These are phyloP conservation scores for Alternaria burnsii DNA, from an alignment of 2,329 filamentous ascomycete species.

Conservation along the genomic window DNA sequence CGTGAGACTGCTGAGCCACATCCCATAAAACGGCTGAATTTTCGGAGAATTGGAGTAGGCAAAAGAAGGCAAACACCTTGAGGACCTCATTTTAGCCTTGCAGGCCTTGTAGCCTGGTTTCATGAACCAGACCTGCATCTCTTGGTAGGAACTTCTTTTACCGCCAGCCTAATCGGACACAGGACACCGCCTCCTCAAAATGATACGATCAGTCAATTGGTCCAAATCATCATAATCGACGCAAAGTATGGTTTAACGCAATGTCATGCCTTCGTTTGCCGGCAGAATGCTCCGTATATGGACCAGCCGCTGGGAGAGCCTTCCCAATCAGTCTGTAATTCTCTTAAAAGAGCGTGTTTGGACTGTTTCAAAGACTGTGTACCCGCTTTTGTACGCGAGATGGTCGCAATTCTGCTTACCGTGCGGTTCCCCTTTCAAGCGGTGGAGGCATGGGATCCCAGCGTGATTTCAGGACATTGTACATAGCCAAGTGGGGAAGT, in stretches of 20 bases:
- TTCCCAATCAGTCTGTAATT: not conserved
- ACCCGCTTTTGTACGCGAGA: not conserved
- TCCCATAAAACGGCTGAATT: fast-evolving
- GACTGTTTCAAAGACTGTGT: not conserved
- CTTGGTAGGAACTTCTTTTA: not conserved
- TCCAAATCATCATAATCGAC: not conserved
- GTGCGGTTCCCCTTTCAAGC: not conserved
- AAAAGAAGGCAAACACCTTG: not conserved
- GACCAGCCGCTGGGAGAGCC: not conserved
- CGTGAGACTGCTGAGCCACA: not conserved
- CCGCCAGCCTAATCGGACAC: not conserved
- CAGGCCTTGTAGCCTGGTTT: not conserved
- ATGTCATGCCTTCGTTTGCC: not conserved
- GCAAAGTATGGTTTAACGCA: not conserved
- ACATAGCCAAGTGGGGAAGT: not conserved
- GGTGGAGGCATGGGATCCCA: not conserved
- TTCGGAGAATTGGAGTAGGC: not conserved
- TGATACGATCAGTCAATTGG: not conserved
- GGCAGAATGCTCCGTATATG: not conserved
- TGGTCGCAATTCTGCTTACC: not conserved
- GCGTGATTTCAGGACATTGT: not conserved
- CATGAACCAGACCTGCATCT: not conserved
- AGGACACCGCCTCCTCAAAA: not conserved
- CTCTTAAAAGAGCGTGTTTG: not conserved
- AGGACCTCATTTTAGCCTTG: not conserved